Percentiles rank a stretch among this genome's conserved stretches.
Conservation (phyloP, 2,329 filamentous ascomycete species). For the Hymenoscyphus repandus region DNA sequence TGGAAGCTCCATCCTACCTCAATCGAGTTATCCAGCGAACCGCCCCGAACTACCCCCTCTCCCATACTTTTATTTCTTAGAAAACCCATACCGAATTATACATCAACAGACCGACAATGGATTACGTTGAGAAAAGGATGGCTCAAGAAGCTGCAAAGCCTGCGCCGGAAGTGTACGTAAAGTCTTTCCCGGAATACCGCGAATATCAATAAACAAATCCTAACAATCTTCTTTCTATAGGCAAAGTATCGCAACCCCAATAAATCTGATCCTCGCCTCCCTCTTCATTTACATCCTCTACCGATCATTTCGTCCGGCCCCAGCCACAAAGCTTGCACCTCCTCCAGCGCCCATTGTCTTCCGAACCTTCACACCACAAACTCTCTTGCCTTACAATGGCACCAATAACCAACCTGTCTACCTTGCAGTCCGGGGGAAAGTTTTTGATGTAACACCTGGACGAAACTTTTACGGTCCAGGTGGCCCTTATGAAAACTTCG, state of each 20-base stretch:
- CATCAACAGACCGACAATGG: slow-evolving; percentile 20
- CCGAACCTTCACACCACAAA: slow-evolving; percentile 67
- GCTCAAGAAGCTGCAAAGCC: slow-evolving; percentile 29
- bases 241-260: slow-evolving; percentile 47
- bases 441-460: slow-evolving; percentile 85
- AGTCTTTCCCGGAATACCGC: background rate
- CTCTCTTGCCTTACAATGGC: slow-evolving; percentile 84
- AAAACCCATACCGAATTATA: background rate
- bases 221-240: slow-evolving; percentile 11
- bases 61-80: background rate
- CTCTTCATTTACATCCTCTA: slow-evolving; percentile 55
- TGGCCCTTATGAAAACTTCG: slow-evolving; percentile 94
- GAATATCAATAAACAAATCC: background rate
- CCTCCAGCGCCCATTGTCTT: slow-evolving; percentile 57
- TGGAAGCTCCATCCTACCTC: background rate
- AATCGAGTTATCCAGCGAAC: background rate
- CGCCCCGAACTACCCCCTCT: background rate
- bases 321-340: slow-evolving; percentile 43
- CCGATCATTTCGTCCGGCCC: slow-evolving; percentile 45
- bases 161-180: slow-evolving; percentile 29
- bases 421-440: slow-evolving; percentile 81
- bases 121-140: slow-evolving; percentile 34
- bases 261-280: slow-evolving; percentile 56
- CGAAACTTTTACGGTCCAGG: slow-evolving; percentile 95
- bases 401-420: slow-evolving; percentile 69